phyloP scores from a whole-genome alignment of 768 basidiomycete species.

The Vishniacozyma victoriae region DNA sequence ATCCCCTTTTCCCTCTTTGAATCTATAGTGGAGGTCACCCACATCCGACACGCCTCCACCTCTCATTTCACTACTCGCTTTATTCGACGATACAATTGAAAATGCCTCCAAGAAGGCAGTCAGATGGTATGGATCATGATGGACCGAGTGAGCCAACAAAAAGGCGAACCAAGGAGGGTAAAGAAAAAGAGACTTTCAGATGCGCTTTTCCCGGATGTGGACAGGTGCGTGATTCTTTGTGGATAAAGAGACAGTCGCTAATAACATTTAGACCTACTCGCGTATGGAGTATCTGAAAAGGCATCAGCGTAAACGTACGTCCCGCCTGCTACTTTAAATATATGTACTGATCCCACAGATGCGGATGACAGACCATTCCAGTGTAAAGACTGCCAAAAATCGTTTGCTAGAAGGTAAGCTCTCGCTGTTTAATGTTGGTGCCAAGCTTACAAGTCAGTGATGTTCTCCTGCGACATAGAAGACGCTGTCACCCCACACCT shows the following conservation, averaged over 20 bases:
- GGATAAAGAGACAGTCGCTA: neutral
- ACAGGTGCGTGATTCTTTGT: slow-evolving; percentile 21
- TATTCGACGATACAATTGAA: neutral
- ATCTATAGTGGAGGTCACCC: neutral
- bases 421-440: neutral
- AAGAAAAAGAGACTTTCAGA: slow-evolving; percentile 40
- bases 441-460: slow-evolving; percentile 31
- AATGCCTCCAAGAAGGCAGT: slow-evolving; percentile 13
- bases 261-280: slow-evolving; percentile 35
- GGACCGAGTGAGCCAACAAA: neutral
- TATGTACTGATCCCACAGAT: slow-evolving; percentile 24
- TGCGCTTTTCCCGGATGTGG: slow-evolving; percentile 41
- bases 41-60: slow-evolving; percentile 5
- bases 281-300: slow-evolving; percentile 48
- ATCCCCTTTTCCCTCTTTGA: too few species aligned
- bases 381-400: slow-evolving; percentile 46
- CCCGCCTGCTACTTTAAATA: neutral
- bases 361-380: slow-evolving; percentile 47
- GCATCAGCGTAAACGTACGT: slow-evolving; percentile 48
- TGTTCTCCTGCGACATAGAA: slow-evolving; percentile 47
- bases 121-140: slow-evolving; percentile 5
- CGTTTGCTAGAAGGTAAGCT: slow-evolving; percentile 47
- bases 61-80: neutral
- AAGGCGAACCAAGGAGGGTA: slow-evolving; percentile 25
- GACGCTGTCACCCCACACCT: slow-evolving; percentile 45